Evolutionary conservation across 2,329 filamentous ascomycete genomes (phyloP), one percentile per base, ranked within the genome.

Genomic region (Aspergillus felis): DNA sequence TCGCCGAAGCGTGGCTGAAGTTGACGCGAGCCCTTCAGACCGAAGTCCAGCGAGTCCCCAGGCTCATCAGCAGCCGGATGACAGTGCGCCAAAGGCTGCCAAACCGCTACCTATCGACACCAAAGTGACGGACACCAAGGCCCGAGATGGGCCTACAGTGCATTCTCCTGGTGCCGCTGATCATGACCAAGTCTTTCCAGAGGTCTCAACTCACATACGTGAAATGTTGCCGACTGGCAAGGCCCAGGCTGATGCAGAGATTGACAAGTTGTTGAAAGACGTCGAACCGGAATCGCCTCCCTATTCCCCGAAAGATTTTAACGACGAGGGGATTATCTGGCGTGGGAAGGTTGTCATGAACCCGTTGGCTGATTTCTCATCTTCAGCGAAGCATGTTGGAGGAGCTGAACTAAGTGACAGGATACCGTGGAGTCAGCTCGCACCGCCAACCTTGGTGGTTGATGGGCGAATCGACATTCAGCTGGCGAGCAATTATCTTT

Each of bases 401-500:
- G 94, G 94, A 44, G 91, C 90, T 50, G 89, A 96, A 69, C 83
- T 96, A 54, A 84, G 82, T 50, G 73, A 80, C 49, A 84, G 79
- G 4, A 79, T 85, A 27, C 84, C 87, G 0, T 97, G 92, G 91
- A 82, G 82, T 20, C 84, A 89, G 57, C 78, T 97, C 9, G 84
- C 96, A 7, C 89, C 91, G 0, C 79, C 83, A 29, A 82, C 77
- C 2, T 76, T 87, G 32, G 81, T 85, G 42, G 84, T 89, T 59
- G 87, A 90, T 66, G 78, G 76, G 9, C 68, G 94, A 20, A 94
- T 99, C 58, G 85, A 90, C 53, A 86, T 91, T 64, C 83, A 88
- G 58, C 89, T 88, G 62, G 94, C 93, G 10, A 91, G 92, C 56
- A 91, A 95, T 60, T 99, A 99, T 68, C 86, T 99, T 0, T 94